A percentile compares a stretch with the other conserved stretches of the same genome.
phyloP scores from a whole-genome alignment of 2,329 filamentous ascomycete species.

The Trichoderma lentiforme region DNA sequence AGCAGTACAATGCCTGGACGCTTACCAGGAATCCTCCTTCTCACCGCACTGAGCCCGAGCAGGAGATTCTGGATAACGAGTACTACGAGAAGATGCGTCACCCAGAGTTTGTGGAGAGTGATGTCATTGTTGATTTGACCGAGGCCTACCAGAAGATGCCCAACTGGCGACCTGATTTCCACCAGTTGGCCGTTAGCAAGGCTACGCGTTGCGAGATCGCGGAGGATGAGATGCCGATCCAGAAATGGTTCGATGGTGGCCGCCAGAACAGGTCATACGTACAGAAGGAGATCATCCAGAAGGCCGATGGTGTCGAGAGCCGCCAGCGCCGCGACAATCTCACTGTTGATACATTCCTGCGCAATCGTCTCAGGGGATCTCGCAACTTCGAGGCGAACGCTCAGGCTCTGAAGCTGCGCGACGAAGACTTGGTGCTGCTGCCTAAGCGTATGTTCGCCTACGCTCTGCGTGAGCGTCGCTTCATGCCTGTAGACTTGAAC shows the following conservation, averaged over 20 bases:
- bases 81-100: conserved; percentile 36
- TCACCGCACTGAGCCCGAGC: conserved; percentile 27
- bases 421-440: conserved; percentile 34
- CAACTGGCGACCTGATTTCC: conserved; percentile 35
- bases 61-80: conserved; percentile 32
- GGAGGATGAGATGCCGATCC: conserved; percentile 37
- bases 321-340: conserved; percentile 39
- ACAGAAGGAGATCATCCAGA: conserved; percentile 37
- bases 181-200: conserved; percentile 32
- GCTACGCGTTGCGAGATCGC: conserved; percentile 29
- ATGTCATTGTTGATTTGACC: conserved; percentile 42
- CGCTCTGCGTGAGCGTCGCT: conserved; percentile 39
- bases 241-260: conserved; percentile 36
- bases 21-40: conserved; percentile 37
- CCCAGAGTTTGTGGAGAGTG: conserved; percentile 40
- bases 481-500: conserved; percentile 37
- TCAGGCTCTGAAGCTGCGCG: conserved; percentile 27
- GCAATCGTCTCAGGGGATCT: conserved; percentile 34
- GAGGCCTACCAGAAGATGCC: conserved; percentile 40
- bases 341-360: conserved; percentile 33
- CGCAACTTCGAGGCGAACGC: conserved; percentile 34
- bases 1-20: conserved; percentile 42
- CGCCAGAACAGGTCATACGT: conserved; percentile 32
- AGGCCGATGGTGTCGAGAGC: conserved; percentile 34
- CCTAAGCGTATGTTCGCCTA: conserved; percentile 43